These are phyloP conservation scores for Physaria fendleri DNA, from an alignment of 345 rosid genomes.

Conservation along the genomic window DNA sequence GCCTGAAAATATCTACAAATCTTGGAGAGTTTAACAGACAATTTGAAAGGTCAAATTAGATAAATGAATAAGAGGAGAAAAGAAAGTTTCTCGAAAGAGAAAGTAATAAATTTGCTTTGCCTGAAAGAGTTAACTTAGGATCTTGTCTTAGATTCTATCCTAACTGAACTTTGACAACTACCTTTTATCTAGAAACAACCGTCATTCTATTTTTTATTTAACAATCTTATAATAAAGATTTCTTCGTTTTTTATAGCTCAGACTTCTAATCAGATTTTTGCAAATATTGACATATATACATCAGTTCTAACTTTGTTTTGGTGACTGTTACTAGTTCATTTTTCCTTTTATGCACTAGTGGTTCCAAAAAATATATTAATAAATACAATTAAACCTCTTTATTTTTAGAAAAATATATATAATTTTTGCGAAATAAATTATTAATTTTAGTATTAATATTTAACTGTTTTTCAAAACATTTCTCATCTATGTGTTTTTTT, in stretches of 20 bases:
- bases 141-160: slow-evolving; percentile 36
- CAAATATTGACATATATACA: too few relatives aligned
- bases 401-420: too few relatives aligned
- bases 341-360: background rate
- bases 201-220: slow-evolving; percentile 11
- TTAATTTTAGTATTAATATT: too few relatives aligned
- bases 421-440: too few relatives aligned
- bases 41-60: background rate
- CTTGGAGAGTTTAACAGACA: background rate
- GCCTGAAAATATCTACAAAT: background rate
- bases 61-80: slow-evolving; percentile 3
- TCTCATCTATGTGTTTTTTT: too few relatives aligned
- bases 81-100: slow-evolving; percentile 21
- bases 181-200: slow-evolving; percentile 34
- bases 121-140: slow-evolving; percentile 35
- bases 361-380: too few relatives aligned
- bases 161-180: slow-evolving; percentile 29
- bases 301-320: background rate
- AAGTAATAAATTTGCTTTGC: slow-evolving; percentile 33
- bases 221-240: too few relatives aligned
- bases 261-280: too few relatives aligned
- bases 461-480: too few relatives aligned
- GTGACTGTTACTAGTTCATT: background rate
- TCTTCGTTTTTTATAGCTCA: too few relatives aligned
- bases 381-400: too few relatives aligned